Conservation (phyloP, 805 yeast genomes). For the Grigorovia yakushimaensis region DNA sequence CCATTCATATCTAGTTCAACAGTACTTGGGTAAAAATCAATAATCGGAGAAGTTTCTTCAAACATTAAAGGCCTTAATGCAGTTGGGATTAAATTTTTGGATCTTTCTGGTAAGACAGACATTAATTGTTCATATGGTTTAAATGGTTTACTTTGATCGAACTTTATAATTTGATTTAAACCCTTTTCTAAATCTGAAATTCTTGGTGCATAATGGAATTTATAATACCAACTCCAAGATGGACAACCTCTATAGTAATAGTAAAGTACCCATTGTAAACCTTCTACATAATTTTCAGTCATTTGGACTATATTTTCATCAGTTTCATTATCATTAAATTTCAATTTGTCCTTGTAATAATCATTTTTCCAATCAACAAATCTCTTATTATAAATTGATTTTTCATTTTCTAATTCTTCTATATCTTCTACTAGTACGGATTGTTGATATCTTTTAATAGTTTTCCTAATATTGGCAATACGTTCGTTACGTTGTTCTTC, state of each 20-base stretch:
- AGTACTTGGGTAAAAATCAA: constrained; percentile 81
- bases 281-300: constrained; percentile 79
- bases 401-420: constrained; percentile 37
- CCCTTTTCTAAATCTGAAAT: constrained; percentile 79
- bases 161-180: constrained; percentile 49
- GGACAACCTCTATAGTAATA: constrained; percentile 87
- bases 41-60: constrained; percentile 75
- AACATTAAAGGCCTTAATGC: constrained; percentile 76
- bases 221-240: constrained; percentile 94
- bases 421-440: constrained; percentile 53
- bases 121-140: constrained; percentile 90
- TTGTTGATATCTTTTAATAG: constrained; percentile 54
- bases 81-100: constrained; percentile 66
- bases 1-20: constrained; percentile 89
- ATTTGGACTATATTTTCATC: constrained; percentile 52
- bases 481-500: constrained; percentile 55
- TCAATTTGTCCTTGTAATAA: constrained; percentile 78
- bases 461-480: constrained; percentile 39
- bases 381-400: constrained; percentile 59
- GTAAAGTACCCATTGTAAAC: constrained; percentile 91
- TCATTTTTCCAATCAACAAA: constrained; percentile 74
- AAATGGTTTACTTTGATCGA: constrained; percentile 70
- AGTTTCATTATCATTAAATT: constrained; percentile 52
- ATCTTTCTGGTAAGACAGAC: constrained; percentile 95
- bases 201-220: constrained; percentile 88